phyloP scores from a whole-genome alignment of 805 yeast species.

The Metschnikowia aberdeeniae region DNA sequence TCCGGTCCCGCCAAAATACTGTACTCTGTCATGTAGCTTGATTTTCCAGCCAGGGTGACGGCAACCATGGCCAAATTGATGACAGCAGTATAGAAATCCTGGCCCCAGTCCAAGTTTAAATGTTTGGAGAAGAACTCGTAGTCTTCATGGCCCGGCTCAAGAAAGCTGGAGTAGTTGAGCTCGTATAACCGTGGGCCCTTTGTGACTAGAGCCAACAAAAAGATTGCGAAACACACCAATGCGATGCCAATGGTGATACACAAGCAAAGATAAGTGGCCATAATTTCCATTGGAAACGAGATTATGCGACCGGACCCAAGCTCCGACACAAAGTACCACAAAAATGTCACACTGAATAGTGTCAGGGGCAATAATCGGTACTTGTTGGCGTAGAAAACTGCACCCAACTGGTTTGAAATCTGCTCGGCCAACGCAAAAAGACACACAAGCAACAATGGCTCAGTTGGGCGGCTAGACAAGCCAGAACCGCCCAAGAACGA shows the following conservation, averaged over 20 bases:
- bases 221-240: conserved; percentile 48
- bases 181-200: conserved; percentile 41
- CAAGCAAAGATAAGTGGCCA: conserved; percentile 66
- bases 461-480: conserved; percentile 41
- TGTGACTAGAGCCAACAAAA: conserved; percentile 55
- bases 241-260: conserved; percentile 50
- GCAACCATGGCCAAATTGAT: conserved; percentile 59
- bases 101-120: conserved; percentile 42
- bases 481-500: conserved; percentile 20
- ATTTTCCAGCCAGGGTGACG: conserved; percentile 62
- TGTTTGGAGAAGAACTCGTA: conserved; percentile 21
- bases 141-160: conserved; percentile 23
- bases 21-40: conserved; percentile 61
- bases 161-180: conserved; percentile 34
- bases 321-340: conserved; percentile 37
- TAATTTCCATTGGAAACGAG: conserved; percentile 51
- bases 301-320: conserved; percentile 38
- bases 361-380: conserved; percentile 64
- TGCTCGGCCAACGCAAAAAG: conserved; percentile 57
- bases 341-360: conserved; percentile 44
- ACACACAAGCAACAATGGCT: conserved; percentile 49
- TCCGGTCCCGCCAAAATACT: conserved; percentile 45
- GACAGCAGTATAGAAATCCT: conserved; percentile 64
- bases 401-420: conserved; percentile 58
- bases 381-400: conserved; percentile 46